phyloP scores from a whole-genome alignment of 108 stramenopile species.

The Skeletonema menzelii region DNA sequence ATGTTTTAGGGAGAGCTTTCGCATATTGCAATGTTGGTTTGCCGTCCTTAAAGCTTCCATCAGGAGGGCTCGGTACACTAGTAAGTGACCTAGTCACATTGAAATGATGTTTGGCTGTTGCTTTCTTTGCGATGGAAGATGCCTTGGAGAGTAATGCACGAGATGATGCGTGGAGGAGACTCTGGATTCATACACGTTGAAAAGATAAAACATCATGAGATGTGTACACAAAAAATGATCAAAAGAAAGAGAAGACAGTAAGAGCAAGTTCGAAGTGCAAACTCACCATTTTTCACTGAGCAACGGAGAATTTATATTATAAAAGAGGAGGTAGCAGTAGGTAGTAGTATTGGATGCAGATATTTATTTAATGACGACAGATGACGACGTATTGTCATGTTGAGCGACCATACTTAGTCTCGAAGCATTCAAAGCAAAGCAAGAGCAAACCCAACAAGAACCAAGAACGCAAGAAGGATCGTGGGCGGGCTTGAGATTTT shows the following conservation, averaged over 20 bases:
- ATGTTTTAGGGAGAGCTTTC: conserved; percentile 20
- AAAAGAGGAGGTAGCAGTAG: too few species aligned
- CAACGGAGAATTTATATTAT: background rate
- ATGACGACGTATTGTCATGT: too few species aligned
- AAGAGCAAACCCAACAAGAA: too few species aligned
- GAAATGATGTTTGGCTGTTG: background rate
- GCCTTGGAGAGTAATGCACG: background rate
- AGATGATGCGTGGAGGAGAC: background rate
- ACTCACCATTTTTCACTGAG: background rate
- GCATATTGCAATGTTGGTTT: conserved; percentile 41
- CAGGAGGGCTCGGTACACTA: background rate
- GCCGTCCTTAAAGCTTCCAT: conserved; percentile 24
- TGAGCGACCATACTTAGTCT: too few species aligned
- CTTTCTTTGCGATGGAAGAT: background rate
- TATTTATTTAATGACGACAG: too few species aligned
- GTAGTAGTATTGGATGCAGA: too few species aligned
- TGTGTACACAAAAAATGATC: background rate
- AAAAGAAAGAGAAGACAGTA: too few species aligned
- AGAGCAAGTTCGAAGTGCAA: too few species aligned
- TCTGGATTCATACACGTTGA: too few species aligned
- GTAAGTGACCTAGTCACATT: background rate
- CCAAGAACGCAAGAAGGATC: too few species aligned
- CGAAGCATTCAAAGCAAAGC: too few species aligned
- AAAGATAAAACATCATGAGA: background rate
- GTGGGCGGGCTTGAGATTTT: too few species aligned